Evolutionary conservation across 23 red algal genomes (phyloP).

Genomic region (Porphyridium purpureum): DNA sequence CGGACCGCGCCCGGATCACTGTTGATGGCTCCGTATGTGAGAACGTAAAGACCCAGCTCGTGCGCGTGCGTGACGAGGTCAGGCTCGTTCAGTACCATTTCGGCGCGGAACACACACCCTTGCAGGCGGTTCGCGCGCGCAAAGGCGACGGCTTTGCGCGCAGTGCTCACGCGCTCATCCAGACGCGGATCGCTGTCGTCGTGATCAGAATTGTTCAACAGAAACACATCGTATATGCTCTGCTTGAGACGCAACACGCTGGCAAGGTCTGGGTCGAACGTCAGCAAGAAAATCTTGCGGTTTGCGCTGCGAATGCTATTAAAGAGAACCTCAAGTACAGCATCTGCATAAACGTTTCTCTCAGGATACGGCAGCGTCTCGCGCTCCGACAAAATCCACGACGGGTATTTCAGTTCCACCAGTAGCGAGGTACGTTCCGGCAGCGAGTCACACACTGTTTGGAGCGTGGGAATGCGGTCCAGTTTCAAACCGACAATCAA

Average conservation of each 20-base stretch:
- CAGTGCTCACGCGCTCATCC: conserved; percentile 17
- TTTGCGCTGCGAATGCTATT: neutral
- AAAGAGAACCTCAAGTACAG: conserved; percentile 23
- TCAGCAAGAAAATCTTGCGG: conserved; percentile 35
- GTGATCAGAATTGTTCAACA: too few species aligned
- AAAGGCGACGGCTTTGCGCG: conserved; percentile 37
- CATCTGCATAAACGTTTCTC: conserved; percentile 47
- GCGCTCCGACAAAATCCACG: conserved; percentile 12
- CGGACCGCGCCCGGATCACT: conserved; percentile 14
- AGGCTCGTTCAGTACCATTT: conserved; percentile 28
- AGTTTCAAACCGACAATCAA: too few species aligned
- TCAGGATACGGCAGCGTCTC: conserved; percentile 30
- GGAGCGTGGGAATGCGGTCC: too few species aligned
- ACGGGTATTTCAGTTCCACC: conserved; percentile 83
- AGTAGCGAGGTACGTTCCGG: conserved; percentile 59
- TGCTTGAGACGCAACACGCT: conserved; percentile 74
- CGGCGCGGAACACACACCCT: conserved; percentile 57
- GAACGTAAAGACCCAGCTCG: conserved; percentile 12
- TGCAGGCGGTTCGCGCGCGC: conserved; percentile 15
- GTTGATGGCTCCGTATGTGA: conserved; percentile 65
- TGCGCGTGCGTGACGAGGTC: conserved; percentile 8
- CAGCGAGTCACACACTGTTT: too few species aligned
- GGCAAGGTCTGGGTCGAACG: conserved; percentile 75
- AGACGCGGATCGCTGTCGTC: conserved; percentile 38
- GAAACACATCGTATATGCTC: conserved; percentile 45